phyloP scores from a whole-genome alignment of 805 yeast species.

The Yarrowia sp. region DNA sequence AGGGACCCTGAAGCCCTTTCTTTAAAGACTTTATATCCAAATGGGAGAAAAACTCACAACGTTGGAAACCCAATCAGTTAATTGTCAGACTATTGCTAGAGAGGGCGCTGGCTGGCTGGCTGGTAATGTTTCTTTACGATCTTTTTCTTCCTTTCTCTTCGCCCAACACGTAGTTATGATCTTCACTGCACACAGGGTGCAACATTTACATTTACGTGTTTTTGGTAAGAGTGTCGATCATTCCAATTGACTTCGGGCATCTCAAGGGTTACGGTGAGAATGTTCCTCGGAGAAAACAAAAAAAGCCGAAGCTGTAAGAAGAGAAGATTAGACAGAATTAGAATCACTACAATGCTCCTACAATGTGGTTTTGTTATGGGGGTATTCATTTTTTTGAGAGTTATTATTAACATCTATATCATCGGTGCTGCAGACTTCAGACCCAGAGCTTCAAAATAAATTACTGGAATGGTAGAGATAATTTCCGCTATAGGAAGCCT shows the following conservation, averaged over 20 bases:
- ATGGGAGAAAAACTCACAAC: no score
- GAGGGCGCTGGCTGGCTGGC: neutral
- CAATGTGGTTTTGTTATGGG: neutral
- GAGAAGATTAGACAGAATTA: neutral
- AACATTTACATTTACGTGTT: neutral
- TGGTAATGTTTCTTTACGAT: no score
- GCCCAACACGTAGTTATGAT: neutral
- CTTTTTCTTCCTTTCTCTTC: neutral
- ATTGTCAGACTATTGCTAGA: no score
- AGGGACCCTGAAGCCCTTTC: neutral
- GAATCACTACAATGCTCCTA: neutral
- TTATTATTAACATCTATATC: constrained; percentile 20
- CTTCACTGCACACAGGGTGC: neutral
- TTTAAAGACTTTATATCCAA: no score
- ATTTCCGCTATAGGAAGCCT: constrained; percentile 10
- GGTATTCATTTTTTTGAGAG: constrained; percentile 9
- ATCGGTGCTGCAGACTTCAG: constrained; percentile 20
- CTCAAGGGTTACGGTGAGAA: neutral
- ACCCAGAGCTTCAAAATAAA: constrained; percentile 17
- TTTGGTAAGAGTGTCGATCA: neutral
- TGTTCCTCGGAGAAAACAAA: neutral
- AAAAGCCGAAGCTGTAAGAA: neutral
- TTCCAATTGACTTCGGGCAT: neutral
- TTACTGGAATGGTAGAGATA: constrained; percentile 22
- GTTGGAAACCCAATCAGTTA: no score